Percentiles rank a stretch among this genome's conserved stretches.
Evolutionary conservation across 106 monocot genomes (phyloP).

Genomic region (Gastrodia elata): DNA sequence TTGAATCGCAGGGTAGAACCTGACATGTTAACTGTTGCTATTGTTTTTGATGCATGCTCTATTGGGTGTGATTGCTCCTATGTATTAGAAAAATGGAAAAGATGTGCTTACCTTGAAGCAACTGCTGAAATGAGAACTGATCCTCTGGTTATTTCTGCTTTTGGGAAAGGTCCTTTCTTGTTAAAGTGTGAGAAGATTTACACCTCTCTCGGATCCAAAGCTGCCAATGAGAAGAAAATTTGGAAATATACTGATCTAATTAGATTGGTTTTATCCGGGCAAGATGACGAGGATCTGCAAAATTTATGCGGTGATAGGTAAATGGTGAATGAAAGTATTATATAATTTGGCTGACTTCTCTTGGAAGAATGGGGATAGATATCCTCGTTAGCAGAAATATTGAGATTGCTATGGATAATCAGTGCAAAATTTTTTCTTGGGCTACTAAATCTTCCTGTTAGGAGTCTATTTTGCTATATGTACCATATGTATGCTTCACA

Average conservation of each 20-base stretch:
- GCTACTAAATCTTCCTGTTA: no score
- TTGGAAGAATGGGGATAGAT: not conserved
- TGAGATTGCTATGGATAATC: not conserved
- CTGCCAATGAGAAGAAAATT: conserved; percentile 23
- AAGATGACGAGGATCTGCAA: not conserved
- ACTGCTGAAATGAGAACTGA: conserved; percentile 44
- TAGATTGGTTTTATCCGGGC: conserved; percentile 22
- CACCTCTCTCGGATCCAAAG: conserved; percentile 18
- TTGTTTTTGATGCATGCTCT: conserved; percentile 59
- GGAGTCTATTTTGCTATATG: no score
- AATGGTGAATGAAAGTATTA: not conserved
- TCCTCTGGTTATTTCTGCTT: conserved; percentile 45
- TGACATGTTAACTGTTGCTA: conserved; percentile 53
- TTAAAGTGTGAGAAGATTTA: conserved; percentile 47
- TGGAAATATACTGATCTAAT: conserved; percentile 65
- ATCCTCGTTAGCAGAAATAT: not conserved
- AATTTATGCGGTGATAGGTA: no score
- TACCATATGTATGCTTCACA: no score
- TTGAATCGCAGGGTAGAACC: conserved; percentile 27
- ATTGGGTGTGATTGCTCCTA: conserved; percentile 41
- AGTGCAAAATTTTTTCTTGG: not conserved
- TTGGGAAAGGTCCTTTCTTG: conserved; percentile 55
- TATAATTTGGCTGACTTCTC: not conserved
- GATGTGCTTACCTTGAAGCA: conserved; percentile 37
- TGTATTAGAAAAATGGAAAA: conserved; percentile 48